Conservation (phyloP, 345 rosid species). For the Hibiscus tridactylites region DNA sequence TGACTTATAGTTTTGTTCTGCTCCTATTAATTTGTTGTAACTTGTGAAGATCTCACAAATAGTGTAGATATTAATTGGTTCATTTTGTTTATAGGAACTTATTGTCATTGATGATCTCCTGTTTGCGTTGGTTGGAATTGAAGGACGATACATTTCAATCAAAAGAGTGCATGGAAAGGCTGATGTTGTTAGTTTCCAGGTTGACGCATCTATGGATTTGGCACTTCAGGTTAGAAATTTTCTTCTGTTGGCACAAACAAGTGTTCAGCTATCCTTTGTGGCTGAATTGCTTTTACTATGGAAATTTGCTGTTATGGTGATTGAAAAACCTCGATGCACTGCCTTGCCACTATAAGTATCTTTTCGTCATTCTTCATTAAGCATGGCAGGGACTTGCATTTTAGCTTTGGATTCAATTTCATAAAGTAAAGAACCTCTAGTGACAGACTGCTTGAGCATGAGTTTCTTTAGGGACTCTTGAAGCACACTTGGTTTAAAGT, state of each 20-base stretch:
- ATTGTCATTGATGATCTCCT: constrained; percentile 84
- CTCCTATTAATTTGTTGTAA: neutral
- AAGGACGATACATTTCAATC: constrained; percentile 82
- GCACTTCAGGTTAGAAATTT: constrained; percentile 61
- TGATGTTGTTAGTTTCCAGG: constrained; percentile 54
- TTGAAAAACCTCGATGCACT: neutral
- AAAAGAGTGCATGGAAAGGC: constrained; percentile 53
- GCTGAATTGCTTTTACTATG: neutral
- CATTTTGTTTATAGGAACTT: constrained; percentile 56
- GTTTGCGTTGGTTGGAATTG: constrained; percentile 88
- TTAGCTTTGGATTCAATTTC: neutral
- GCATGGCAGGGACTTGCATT: neutral
- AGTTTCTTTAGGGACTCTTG: neutral
- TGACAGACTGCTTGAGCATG: neutral
- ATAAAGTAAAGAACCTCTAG: neutral
- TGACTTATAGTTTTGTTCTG: neutral
- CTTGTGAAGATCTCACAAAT: constrained; percentile 3
- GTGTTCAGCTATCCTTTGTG: neutral
- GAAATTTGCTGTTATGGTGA: neutral
- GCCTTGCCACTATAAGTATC: neutral
- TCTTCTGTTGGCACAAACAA: neutral
- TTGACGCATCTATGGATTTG: constrained; percentile 88
- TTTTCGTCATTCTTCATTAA: neutral
- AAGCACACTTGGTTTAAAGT: neutral
- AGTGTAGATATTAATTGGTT: neutral